Conservation (phyloP, 305 asterid genomes). For the Ilex paraguariensis region DNA sequence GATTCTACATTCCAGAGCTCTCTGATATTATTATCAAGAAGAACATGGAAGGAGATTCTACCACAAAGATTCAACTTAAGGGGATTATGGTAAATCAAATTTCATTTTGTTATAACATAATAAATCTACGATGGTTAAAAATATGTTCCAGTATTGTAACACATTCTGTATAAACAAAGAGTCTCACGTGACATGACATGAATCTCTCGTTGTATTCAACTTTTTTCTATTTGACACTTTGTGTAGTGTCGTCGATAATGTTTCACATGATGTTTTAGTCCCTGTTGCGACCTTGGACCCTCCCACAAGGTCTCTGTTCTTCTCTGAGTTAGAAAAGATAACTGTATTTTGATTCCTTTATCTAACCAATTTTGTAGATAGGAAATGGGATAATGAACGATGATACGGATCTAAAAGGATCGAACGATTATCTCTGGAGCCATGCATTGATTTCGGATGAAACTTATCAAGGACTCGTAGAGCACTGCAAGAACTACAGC, state of each 20-base stretch:
- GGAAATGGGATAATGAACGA: conserved; percentile 43
- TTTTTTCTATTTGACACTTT: not conserved
- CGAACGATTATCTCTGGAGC: conserved; percentile 29
- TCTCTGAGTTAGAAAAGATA: too few relatives aligned
- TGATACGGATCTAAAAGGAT: conserved; percentile 26
- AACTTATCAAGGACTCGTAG: conserved; percentile 22
- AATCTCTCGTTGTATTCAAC: too few relatives aligned
- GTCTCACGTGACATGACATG: too few relatives aligned
- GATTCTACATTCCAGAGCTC: conserved; percentile 34
- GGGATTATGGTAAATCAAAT: conserved; percentile 32
- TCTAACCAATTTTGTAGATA: conserved; percentile 19
- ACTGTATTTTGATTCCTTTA: not conserved
- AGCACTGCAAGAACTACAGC: conserved; percentile 15
- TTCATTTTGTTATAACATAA: not conserved
- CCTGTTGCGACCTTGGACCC: too few relatives aligned
- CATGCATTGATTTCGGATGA: conserved; percentile 44
- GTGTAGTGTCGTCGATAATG: too few relatives aligned
- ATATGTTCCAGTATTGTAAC: too few relatives aligned
- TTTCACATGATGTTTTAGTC: too few relatives aligned
- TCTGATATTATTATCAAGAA: conserved; percentile 28
- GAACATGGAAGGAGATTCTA: conserved; percentile 12
- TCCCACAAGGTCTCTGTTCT: too few relatives aligned
- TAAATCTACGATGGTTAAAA: too few relatives aligned
- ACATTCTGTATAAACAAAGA: too few relatives aligned
- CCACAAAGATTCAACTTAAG: conserved; percentile 23